phyloP scores from a whole-genome alignment of 441 rosid species.

The Gossypium gossypioides region DNA sequence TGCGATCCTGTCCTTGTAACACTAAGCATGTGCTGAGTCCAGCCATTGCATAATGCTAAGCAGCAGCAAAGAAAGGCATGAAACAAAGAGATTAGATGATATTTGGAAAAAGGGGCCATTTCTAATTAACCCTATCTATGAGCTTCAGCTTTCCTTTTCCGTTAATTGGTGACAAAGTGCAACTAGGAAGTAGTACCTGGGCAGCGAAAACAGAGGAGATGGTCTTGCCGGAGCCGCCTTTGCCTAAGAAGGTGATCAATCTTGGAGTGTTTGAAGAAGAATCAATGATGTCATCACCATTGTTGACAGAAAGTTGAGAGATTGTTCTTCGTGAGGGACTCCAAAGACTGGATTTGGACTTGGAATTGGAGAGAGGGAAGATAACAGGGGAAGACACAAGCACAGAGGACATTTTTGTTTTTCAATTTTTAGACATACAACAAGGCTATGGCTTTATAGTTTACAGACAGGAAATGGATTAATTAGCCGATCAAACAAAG shows the following conservation, averaged over 20 bases:
- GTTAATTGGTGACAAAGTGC: neutral
- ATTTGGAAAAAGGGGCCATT: too few species aligned
- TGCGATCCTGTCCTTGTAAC: conserved; percentile 64
- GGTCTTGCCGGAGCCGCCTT: conserved; percentile 93
- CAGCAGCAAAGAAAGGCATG: neutral
- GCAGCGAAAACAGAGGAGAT: conserved; percentile 77
- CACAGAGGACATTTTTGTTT: conserved; percentile 10
- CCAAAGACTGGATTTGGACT: conserved; percentile 6
- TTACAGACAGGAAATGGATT: neutral
- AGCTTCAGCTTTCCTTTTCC: neutral
- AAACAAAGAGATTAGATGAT: neutral
- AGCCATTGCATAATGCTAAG: conserved; percentile 69
- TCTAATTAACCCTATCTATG: neutral
- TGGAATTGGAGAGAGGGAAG: conserved; percentile 10
- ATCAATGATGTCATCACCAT: neutral
- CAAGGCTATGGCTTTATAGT: neutral
- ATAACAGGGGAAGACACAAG: conserved; percentile 9
- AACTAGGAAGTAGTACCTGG: conserved; percentile 35
- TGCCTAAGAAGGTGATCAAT: conserved; percentile 69
- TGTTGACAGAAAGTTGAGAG: conserved; percentile 3
- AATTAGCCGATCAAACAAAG: neutral
- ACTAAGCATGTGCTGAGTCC: conserved; percentile 74
- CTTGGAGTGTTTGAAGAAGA: conserved; percentile 30
- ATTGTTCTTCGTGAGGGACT: conserved; percentile 7
- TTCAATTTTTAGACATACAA: neutral